Evolutionary conservation across 1,284 basidiomycete species (phyloP), one percentile per base, ranked within the genome.

Genomic region (Cystobasidium slooffiae): DNA sequence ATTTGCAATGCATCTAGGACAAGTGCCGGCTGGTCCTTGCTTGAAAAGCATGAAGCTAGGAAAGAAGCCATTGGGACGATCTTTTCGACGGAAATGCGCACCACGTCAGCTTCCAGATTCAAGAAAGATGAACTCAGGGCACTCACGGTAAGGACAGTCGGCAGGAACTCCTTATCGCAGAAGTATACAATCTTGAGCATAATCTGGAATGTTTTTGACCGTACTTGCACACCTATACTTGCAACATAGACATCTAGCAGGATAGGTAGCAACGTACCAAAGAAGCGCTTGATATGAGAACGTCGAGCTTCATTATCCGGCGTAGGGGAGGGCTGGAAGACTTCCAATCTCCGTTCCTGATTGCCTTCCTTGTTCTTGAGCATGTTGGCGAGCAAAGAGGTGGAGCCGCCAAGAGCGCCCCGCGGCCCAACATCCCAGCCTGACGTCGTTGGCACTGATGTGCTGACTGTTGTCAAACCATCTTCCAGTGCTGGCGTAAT

Each of bases 171-270:
- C 4, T 87, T 86, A 72, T 93, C 89, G 55, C 93, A 85, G 82
- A 94, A 97, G 76, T 91, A 90, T 64, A 94, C 88, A 1, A 94
- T 93, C 81, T 97, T 96, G 76, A 95, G 83, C 65, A 97, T 80
- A 0, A 91, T 92, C 0, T 89, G 91, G 75, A 97, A 85, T 0
- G 92, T 91, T 84, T 95, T 95, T 64, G 91, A 88, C 75, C 94
- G 86, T 3, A 97, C 89, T 6, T 91, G 88, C 0, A 89, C 88
- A 68, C 90, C 89, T 44, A 97, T 93, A 79, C 93, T 96, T 10
- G 95, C 94, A 22, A 93, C 91, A 82, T 96, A 97, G 8, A 97
- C 94, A 79, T 97, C 94, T 72, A 97, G 90, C 65, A 97, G 86
- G 61, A 95, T 93, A 0, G 95, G 95, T 0, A 96, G 88, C 79